Conservation (phyloP, 2,329 filamentous ascomycete genomes). For the Ophiognomonia clavigignenti-juglandacearum region DNA sequence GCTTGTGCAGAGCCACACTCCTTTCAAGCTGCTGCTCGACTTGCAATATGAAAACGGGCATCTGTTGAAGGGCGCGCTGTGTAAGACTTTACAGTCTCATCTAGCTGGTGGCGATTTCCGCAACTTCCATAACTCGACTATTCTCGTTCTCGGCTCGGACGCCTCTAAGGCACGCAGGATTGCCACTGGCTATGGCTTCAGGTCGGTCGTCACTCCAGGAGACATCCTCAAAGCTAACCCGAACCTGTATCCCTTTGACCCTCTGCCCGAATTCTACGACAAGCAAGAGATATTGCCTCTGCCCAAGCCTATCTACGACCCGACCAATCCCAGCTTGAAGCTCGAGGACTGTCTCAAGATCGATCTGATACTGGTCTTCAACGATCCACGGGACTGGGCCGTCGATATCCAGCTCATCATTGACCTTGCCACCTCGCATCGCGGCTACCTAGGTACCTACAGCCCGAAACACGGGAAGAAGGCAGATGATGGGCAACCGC, state of each 20-base stretch:
- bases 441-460: slow-evolving; percentile 77
- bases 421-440: slow-evolving; percentile 73
- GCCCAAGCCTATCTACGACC: slow-evolving; percentile 32
- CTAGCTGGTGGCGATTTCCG: neutral
- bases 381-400: slow-evolving; percentile 94
- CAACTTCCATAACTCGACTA: slow-evolving; percentile 57
- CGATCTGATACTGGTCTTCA: slow-evolving; percentile 89
- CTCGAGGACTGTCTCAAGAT: slow-evolving; percentile 58
- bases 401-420: slow-evolving; percentile 80
- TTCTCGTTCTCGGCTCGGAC: slow-evolving; percentile 70
- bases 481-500: slow-evolving; percentile 71
- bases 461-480: slow-evolving; percentile 62
- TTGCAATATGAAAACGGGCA: too few species aligned
- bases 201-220: slow-evolving; percentile 75
- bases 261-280: slow-evolving; percentile 60
- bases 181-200: slow-evolving; percentile 74
- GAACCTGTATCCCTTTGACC: slow-evolving; percentile 78
- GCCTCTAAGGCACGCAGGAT: slow-evolving; percentile 65
- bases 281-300: slow-evolving; percentile 51
- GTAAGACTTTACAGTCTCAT: slow-evolving; percentile 4
- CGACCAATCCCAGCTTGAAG: slow-evolving; percentile 15
- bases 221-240: slow-evolving; percentile 75
- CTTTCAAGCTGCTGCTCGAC: too few species aligned
- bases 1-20: slow-evolving; percentile 91
- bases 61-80: too few species aligned